Evolutionary conservation across 2,329 filamentous ascomycete species (phyloP).

Genomic region (Metarhizium humberi): DNA sequence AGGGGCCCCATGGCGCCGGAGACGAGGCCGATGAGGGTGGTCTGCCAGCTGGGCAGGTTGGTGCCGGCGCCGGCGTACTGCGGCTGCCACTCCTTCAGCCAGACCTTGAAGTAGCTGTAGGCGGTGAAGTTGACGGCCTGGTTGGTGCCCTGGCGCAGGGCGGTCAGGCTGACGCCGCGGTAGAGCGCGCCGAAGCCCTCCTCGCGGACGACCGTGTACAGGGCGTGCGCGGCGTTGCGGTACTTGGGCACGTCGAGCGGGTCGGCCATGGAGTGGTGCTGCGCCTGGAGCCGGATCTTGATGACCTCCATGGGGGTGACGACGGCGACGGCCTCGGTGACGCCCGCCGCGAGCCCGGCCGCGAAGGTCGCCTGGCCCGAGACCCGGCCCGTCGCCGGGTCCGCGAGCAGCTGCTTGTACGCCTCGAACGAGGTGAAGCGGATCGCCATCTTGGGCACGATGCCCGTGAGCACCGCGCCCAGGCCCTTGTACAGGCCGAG

Average conservation of each 20-base stretch:
- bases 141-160: constrained; percentile 88
- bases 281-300: constrained; percentile 96
- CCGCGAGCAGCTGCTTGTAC: constrained; percentile 78
- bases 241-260: constrained; percentile 95
- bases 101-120: constrained; percentile 85
- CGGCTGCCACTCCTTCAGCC: constrained; percentile 63
- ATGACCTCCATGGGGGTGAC: constrained; percentile 99
- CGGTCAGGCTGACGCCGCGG: constrained; percentile 87
- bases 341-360: constrained; percentile 81
- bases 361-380: constrained; percentile 60
- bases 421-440: constrained; percentile 95
- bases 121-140: constrained; percentile 99
- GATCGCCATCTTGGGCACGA: constrained; percentile 98
- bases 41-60: constrained; percentile 79
- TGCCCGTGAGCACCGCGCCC: constrained; percentile 92
- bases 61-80: constrained; percentile 42
- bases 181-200: constrained; percentile 84
- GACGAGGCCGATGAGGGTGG: constrained; percentile 80
- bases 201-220: constrained; percentile 85
- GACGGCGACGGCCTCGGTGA: constrained; percentile 92
- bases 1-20: constrained; percentile 92
- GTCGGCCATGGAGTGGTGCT: constrained; percentile 96
- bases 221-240: constrained; percentile 76
- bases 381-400: constrained; percentile 56
- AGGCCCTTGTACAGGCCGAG: constrained; percentile 94